Base-by-base conservation (phyloP, 805 yeast species). In the Candida incommunis region DNA sequence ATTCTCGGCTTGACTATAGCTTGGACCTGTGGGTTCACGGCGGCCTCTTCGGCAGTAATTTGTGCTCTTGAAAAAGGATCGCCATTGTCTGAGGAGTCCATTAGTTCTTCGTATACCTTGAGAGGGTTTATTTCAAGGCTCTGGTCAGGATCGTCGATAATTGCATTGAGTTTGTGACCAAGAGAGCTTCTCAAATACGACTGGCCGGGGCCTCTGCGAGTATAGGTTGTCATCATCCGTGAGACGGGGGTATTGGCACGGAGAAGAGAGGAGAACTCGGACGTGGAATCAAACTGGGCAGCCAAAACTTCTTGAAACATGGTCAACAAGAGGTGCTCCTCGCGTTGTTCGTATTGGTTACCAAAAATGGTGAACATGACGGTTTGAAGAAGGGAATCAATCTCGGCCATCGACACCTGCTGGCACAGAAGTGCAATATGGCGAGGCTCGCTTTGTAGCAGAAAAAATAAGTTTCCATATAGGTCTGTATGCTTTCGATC, bases 301-400 rank as follows among this genome's bases (percentile, higher is more conserved):
- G 67, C 59, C 44, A 64, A 48, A 1, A 64, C 67, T 11, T 59
- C 57, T 47, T 61, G 66, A 43, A 65, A 62, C 62, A 64, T 58
- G n/a, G 61, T 51, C 37, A 65, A 51, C 44, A 63, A 45, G 41
- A 63, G 48, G 42, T 61, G 64, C 54, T 65, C 69, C 50, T 65
- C 68, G 23, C 68, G 59, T 47, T 60, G 62, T 45, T 64, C 67
- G 50, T 63, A 62, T 50, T 65, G 69, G 48, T 64, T 65, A n/a
- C 69, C 68, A 46, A 58, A 65, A 40, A 65, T 56, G 9, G 63
- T 60, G 50, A 63, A 64, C 67, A 64, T 64, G 48, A 64, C 65
- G 3, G 66, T 64, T 41, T 62, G 67, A 7, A 65, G 54, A 43
- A 65, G 54, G 3, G 60, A 59, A 45, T 65, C 68, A 41, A 65